Base-by-base conservation (phyloP, 2,329 filamentous ascomycete genomes). In the Fusarium sambucinum region DNA sequence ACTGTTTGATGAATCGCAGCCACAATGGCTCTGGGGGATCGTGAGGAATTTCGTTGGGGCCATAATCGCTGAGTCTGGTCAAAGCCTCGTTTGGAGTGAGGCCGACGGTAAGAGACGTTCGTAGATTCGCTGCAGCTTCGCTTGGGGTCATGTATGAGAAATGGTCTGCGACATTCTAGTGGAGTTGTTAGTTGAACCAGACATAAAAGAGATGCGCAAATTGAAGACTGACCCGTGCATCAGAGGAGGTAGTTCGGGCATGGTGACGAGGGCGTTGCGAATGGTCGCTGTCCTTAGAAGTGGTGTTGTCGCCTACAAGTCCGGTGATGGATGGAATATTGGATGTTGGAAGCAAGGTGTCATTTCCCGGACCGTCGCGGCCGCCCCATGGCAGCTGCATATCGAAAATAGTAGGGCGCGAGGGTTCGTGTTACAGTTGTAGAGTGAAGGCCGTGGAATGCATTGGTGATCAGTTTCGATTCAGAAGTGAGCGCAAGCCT, bases 1-100 rank as follows among this genome's bases (percentile, higher is more conserved):
- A 99, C 76, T 99, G 96, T 80, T 97, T 96, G 63, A 97, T 78
- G 74, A 99, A 99, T 61, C 96, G 92, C 55, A 97, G 82, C 94
- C 96, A 99, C 59, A 99, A 82, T 12, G 96, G 94, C 79, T 99
- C 96, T 2, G 95, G 93, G 55, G 93, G 90, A 62, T 98, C 94
- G 78, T 96, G 93, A 8, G 96, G 93, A 37, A 99, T 91, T 80
- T 99, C 96, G 80, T 99, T 99, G 29, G 92, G 90, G 32, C 96
- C 96, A 82, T 96, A 89, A 68, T 91, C 88, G 75, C 90, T 87
- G 64, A 97, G 85, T 75, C 95, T 89, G 57, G 90, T 87, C 63
- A 94, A 85, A 35, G 94, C 96, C 79, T 97, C 93, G 44, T 89
- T 87, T 0, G 92, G 90, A 7, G 92, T 89, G 16, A 99, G 86